Conservation (phyloP, 2,329 filamentous ascomycete genomes). For the Nothomitra cinnamomea region DNA sequence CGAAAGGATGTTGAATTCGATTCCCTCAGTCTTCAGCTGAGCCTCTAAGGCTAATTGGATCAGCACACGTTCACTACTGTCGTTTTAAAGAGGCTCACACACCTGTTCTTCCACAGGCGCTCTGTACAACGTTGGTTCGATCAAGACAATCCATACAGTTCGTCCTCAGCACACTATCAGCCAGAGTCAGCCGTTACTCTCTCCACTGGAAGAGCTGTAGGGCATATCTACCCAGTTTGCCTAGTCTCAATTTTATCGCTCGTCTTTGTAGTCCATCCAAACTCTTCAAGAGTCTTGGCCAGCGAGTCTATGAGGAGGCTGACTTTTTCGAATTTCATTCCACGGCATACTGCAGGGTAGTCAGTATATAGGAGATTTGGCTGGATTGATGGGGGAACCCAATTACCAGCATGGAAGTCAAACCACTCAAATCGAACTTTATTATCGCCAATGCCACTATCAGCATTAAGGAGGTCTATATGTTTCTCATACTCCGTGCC, state of each 20-base stretch:
- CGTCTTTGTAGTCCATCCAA: constrained; percentile 51
- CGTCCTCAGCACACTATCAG: constrained; percentile 53
- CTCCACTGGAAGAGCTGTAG: background rate
- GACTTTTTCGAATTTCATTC: constrained; percentile 97
- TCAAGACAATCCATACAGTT: constrained; percentile 99
- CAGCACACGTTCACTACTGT: background rate
- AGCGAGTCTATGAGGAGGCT: constrained; percentile 58
- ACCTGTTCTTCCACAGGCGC: constrained; percentile 50
- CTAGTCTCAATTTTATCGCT: constrained; percentile 20
- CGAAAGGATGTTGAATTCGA: constrained; percentile 54
- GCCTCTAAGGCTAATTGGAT: constrained; percentile 54
- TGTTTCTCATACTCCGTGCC: constrained; percentile 61
- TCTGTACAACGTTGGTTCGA: constrained; percentile 89
- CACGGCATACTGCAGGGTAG: constrained; percentile 47
- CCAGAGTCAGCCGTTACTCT: background rate
- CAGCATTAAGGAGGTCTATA: constrained; percentile 48
- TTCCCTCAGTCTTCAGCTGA: constrained; percentile 60
- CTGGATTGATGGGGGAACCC: background rate
- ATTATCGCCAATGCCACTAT: constrained; percentile 32
- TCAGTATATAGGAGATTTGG: background rate
- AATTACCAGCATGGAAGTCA: constrained; percentile 57
- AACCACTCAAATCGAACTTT: constrained; percentile 79
- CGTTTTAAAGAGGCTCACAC: no score
- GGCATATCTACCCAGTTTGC: constrained; percentile 3
- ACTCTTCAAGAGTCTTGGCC: constrained; percentile 45